Conservation (phyloP, 306 rosid species). For the Corylus avellana region DNA sequence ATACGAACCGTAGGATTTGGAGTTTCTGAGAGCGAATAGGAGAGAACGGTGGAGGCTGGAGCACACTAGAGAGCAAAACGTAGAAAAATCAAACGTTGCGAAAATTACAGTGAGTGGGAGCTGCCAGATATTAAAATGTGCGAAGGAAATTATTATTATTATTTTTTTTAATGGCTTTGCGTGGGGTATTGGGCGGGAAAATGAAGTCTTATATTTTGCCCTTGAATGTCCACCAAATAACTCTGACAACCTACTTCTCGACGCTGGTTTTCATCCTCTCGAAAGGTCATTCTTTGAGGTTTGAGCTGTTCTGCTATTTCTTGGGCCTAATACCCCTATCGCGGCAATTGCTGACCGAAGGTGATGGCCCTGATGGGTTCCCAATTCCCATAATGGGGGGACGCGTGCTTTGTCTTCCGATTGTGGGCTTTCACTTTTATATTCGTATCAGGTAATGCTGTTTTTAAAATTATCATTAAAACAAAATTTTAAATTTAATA, state of each 20-base stretch:
- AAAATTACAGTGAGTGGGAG: not conserved
- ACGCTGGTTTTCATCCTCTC: not conserved
- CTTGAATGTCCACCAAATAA: conserved; percentile 26
- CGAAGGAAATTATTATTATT: not conserved
- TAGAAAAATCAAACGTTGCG: conserved; percentile 25
- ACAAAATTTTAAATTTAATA: too few species aligned
- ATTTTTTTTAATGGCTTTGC: not conserved
- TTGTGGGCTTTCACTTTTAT: not conserved
- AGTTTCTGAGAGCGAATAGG: not conserved
- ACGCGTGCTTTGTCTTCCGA: not conserved
- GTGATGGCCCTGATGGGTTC: not conserved
- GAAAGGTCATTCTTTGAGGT: conserved; percentile 5
- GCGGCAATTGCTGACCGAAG: not conserved
- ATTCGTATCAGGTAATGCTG: too few species aligned
- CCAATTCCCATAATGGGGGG: not conserved
- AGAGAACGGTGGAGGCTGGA: conserved; percentile 1
- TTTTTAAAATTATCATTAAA: too few species aligned
- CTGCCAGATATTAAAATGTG: not conserved
- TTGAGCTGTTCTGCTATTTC: not conserved
- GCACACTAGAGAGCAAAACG: not conserved
- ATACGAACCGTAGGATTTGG: not conserved
- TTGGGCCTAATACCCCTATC: not conserved
- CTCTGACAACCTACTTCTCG: conserved; percentile 1
- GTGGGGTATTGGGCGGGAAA: conserved; percentile 66
- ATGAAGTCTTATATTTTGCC: not conserved